Evolutionary conservation across 176 grass and related monocot species (phyloP).

Genomic region (Themeda triandra): DNA sequence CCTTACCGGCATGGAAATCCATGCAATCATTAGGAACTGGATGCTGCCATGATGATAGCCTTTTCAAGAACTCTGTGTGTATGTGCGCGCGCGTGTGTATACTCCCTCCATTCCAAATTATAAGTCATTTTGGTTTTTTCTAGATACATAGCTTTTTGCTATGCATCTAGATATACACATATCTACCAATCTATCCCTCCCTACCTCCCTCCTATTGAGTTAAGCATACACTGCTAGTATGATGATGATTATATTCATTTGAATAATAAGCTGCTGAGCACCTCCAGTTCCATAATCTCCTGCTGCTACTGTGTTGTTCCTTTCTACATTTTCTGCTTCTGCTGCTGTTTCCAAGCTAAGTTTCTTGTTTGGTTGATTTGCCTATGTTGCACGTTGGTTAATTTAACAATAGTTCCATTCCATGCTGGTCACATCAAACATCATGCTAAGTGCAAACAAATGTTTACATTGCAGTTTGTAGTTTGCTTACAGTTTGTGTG

Average conservation of each 20-base stretch:
- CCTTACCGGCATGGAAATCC: not conserved
- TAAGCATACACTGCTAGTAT: not conserved
- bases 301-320: not conserved
- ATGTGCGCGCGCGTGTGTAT: not conserved
- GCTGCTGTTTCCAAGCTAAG: not conserved
- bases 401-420: not conserved
- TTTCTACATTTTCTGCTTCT: not conserved
- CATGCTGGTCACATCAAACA: not conserved
- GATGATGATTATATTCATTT: not conserved
- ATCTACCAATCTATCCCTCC: no score
- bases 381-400: not conserved
- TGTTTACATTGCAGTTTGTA: not conserved
- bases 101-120: not conserved
- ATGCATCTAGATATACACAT: no score
- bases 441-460: not conserved
- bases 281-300: slow-evolving; percentile 20
- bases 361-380: not conserved
- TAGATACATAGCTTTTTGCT: no score
- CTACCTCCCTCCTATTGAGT: not conserved
- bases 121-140: not conserved
- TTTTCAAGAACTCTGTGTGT: not conserved
- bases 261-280: slow-evolving; percentile 10
- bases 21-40: not conserved
- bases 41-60: slow-evolving; percentile 10
- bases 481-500: not conserved